phyloP scores from a whole-genome alignment of 805 yeast species.

The Sporopachydermia quercuum region DNA sequence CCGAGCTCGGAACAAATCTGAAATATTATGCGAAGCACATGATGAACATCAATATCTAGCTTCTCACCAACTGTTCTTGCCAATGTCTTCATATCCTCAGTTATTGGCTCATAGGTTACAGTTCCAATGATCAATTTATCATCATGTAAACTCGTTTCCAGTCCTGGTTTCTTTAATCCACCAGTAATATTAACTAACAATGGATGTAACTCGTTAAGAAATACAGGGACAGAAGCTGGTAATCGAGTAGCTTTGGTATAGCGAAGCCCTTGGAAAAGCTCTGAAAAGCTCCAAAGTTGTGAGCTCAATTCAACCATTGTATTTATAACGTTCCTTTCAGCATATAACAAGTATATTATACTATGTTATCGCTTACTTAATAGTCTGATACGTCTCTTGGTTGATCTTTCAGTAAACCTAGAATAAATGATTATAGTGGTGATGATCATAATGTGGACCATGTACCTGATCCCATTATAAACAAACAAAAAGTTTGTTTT shows the following conservation, averaged over 20 bases:
- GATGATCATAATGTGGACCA: no score
- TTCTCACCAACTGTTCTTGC: background rate
- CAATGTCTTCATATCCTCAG: background rate
- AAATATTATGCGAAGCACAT: background rate
- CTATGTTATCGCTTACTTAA: no score
- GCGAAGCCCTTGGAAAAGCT: background rate
- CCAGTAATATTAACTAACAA: background rate
- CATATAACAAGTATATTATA: no score
- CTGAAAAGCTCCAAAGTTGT: background rate
- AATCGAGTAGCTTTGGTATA: background rate
- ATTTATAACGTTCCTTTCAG: no score
- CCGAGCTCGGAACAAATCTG: background rate
- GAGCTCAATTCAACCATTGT: no score
- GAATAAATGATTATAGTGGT: no score
- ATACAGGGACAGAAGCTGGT: background rate
- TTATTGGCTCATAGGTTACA: background rate
- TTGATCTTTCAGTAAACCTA: no score
- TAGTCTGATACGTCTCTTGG: no score
- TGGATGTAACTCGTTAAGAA: background rate
- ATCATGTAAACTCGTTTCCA: background rate
- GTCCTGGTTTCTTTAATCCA: background rate
- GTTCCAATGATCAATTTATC: background rate
- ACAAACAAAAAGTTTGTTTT: no score
- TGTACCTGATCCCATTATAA: no score
- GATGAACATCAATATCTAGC: background rate